Evolutionary conservation across 495 filamentous ascomycete genomes (phyloP), one percentile per base, ranked within the genome.

Genomic region (Penicillium maclennaniae): DNA sequence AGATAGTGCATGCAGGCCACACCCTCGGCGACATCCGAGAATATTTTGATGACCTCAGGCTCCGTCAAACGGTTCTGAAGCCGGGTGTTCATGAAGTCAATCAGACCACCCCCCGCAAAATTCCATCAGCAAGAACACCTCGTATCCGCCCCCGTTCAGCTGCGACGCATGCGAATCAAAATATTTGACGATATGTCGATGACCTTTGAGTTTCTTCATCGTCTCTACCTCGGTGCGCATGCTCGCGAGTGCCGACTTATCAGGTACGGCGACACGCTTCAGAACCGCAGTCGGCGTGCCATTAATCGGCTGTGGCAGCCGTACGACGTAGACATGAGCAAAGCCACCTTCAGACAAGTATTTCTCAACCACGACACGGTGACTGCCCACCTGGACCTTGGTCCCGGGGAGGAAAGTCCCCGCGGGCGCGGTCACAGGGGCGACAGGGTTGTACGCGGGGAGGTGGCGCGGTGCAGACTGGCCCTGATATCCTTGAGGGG

Each of bases 191-290:
- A 98, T 97, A 57, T 93, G 87, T 47, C 83, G 84, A 76, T 97
- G 93, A 31, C 95, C 95, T 78, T 95, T 95, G 54, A 98, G 76
- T 63, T 92, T 89, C 83, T 98, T 98, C 93, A 98, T 98, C 17
- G 93, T 98, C 73, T 98, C 93, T 48, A 97, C 93, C 78, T 98
- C 93, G 52, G 87, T 97, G 65, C 95, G 87, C 93, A 97, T 97
- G 69, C 85, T 91, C 26, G 91, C 88, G 67, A 98, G 79, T 46
- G 91, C 82, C 60, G 93, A 86, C 77, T 93, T 96, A 67, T 98
- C 93, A 38, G 95, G 89, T 28, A 97, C 93, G n/a, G 95, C 93
- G 41, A 98, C 93, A 62, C 93, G 80, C 77, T 98, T 98, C 60
- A 98, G 75, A 7, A 98, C 91, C 2, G 90, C 92, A 53, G 82